Evolutionary conservation across 306 rosid species (phyloP).

Genomic region (Casuarina cunninghamiana): DNA sequence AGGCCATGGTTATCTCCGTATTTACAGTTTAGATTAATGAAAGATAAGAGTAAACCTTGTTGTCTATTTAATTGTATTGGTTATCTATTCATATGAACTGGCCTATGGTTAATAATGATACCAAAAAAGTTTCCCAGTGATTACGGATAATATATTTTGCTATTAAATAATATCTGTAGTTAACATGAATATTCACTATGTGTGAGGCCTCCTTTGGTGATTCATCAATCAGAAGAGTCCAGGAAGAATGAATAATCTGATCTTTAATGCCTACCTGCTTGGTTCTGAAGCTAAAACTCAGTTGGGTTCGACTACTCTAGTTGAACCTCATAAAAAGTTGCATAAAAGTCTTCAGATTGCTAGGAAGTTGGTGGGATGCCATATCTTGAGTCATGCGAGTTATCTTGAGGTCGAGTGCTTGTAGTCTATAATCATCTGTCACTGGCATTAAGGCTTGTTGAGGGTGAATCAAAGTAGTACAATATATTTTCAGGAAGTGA

Average conservation of each 20-base stretch:
- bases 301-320: neutral
- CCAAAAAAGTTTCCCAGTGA: neutral
- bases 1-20: conserved; percentile 13
- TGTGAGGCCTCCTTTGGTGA: neutral
- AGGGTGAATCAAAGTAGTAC: neutral
- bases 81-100: neutral
- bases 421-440: neutral
- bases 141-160: neutral
- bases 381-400: neutral
- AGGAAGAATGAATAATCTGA: neutral
- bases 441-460: neutral
- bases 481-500: conserved; percentile 12
- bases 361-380: neutral
- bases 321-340: neutral
- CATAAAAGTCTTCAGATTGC: neutral
- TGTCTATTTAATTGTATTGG: conserved; percentile 5
- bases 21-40: conserved; percentile 13
- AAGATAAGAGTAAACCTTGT: conserved; percentile 13
- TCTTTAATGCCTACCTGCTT: neutral
- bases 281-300: neutral
- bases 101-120: neutral
- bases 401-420: neutral
- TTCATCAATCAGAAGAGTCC: neutral
- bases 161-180: neutral
- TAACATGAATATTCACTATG: neutral